Base-by-base conservation (phyloP, 2,329 filamentous ascomycete genomes). In the Coniosporium tulheliwenetii region DNA sequence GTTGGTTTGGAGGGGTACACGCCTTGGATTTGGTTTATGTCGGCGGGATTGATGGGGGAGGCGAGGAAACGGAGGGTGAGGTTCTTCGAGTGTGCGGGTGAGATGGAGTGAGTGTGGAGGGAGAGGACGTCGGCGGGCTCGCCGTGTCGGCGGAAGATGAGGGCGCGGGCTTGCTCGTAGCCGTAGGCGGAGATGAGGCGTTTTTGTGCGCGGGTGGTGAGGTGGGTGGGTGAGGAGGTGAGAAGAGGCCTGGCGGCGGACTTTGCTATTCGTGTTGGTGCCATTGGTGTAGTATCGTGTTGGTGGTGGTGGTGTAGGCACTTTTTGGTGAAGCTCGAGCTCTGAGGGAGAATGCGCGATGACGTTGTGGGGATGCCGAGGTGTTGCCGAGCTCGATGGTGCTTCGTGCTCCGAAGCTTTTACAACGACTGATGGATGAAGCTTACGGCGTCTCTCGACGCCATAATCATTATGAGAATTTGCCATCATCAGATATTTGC, bases 21-120 rank as follows among this genome's bases (percentile, higher is more conserved):
- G 48, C 91, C 91, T 67, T 98, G 91, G 54, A 98, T 84, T 53
- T 89, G 89, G 69, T 98, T 98, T 61, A 98, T 84, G 64, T 98
- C 91, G 54, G 91, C 87, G 16, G 91, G 91, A 66, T 98, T 98
- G 61, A 98, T 85, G 43, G 91, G 85, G 1, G 86, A 78, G 30
- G 87, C 84, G 52, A 98, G 83, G 52, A 91, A 80, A 59, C 85
- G 85, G 44, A 98, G 69, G 41, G 89, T 86, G 50, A 93, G 65
- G 47, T 73, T 66, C 41, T 73, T 65, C 38, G 83, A 80, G 47
- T 86, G 73, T 3, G 75, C 72, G 2, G 84, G 82, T 3, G 80
- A 80, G 55, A 89, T 85, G 49, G 81, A 85, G 64, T 87, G 77
- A 0, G 66, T 72, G 62, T 87, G 82, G 3, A 89, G 64, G 13